These are phyloP conservation scores for Hortaea sp. DNA, from an alignment of 2,329 filamentous ascomycete species.

Conservation along the genomic window DNA sequence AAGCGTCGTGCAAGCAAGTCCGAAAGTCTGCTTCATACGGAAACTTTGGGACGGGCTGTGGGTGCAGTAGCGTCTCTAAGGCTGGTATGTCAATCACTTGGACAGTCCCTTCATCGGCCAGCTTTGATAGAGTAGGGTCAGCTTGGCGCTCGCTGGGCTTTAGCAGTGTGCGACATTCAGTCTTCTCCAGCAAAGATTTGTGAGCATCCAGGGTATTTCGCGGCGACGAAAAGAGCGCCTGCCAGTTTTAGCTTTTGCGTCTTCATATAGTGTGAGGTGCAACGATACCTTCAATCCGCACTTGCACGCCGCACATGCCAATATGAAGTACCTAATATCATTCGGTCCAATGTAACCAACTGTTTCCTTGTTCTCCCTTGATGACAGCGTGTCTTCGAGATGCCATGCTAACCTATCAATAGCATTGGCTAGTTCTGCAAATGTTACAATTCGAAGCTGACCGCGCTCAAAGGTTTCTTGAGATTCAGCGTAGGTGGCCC, in stretches of 20 bases:
- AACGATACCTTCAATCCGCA: conserved; percentile 1
- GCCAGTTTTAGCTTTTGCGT: neutral
- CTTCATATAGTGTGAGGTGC: neutral
- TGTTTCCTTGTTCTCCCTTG: conserved; percentile 4
- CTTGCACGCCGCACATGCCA: too few species aligned
- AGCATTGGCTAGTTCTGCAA: conserved; percentile 12
- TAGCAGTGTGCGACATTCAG: neutral
- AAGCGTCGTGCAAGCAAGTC: neutral
- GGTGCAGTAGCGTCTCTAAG: neutral
- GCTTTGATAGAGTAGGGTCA: neutral
- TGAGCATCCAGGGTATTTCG: too few species aligned
- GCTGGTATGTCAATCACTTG: neutral
- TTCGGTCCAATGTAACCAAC: conserved; percentile 4
- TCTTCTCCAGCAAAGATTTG: too few species aligned
- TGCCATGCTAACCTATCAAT: conserved; percentile 10
- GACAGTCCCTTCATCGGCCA: neutral
- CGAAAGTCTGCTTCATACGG: conserved; percentile 1
- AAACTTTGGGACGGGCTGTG: neutral
- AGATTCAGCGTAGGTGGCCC: too few species aligned
- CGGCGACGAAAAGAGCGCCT: too few species aligned
- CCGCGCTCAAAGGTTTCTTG: too few species aligned
- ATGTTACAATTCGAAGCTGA: conserved; percentile 1
- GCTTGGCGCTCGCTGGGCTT: conserved; percentile 1
- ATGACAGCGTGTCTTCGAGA: conserved; percentile 8
- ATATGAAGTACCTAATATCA: neutral